Evolutionary conservation across 768 basidiomycete genomes (phyloP).

Genomic region (Nevesoporus exiguus): DNA sequence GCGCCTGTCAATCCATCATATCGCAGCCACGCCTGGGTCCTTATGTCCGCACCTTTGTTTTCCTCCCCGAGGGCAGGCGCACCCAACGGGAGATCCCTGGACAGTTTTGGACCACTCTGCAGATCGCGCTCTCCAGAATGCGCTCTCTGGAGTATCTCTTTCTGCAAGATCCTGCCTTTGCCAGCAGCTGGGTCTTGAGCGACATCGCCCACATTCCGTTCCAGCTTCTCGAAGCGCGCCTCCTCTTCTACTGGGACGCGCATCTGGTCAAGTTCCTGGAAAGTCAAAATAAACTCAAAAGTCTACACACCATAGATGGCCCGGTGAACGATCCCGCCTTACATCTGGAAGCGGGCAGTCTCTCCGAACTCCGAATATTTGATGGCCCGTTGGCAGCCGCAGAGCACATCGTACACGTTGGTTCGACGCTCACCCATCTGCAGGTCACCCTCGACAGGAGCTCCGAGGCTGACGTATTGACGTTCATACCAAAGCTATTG

Average conservation of each 20-base stretch:
- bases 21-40: constrained; percentile 35
- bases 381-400: constrained; percentile 46
- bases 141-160: constrained; percentile 42
- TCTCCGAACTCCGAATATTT: constrained; percentile 42
- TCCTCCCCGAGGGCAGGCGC: constrained; percentile 36
- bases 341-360: constrained; percentile 30
- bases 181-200: constrained; percentile 47
- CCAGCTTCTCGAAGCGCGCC: constrained; percentile 45
- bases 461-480: constrained; percentile 27
- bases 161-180: constrained; percentile 38
- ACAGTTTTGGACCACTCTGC: constrained; percentile 45
- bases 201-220: constrained; percentile 39
- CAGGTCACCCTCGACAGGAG: constrained; percentile 43
- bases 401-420: constrained; percentile 34
- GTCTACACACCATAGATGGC: constrained; percentile 34
- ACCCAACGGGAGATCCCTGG: constrained; percentile 20
- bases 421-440: constrained; percentile 42
- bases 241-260: constrained; percentile 50
- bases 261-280: constrained; percentile 47
- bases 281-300: constrained; percentile 41
- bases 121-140: constrained; percentile 42
- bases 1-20: constrained; percentile 39
- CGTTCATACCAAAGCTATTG: constrained; percentile 32
- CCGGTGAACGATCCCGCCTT: constrained; percentile 20
- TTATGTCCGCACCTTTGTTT: constrained; percentile 43